Evolutionary conservation across 2,329 filamentous ascomycete genomes (phyloP).

Genomic region (Magnaporthales sp.): DNA sequence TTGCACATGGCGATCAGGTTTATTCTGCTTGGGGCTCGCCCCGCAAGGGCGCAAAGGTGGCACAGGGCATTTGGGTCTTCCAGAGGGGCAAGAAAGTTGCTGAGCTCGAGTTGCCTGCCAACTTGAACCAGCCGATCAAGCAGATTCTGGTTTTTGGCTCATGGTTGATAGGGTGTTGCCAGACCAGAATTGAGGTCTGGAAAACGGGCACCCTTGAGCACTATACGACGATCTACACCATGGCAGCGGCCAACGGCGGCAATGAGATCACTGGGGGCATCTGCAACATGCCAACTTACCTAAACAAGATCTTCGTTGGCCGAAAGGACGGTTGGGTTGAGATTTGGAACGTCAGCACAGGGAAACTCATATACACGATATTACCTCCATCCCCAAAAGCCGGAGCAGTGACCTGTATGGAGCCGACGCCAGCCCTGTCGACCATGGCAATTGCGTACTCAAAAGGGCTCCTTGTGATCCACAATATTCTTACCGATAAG

Average conservation of each 20-base stretch:
- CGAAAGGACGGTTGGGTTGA: constrained; percentile 83
- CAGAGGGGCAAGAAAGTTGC: constrained; percentile 80
- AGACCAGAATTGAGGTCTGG: constrained; percentile 79
- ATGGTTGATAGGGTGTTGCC: constrained; percentile 78
- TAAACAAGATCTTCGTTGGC: constrained; percentile 93
- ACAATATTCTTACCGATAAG: constrained; percentile 74
- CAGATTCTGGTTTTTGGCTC: constrained; percentile 78
- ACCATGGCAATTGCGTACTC: constrained; percentile 83
- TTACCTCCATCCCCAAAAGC: constrained; percentile 63
- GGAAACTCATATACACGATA: constrained; percentile 84
- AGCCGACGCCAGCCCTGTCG: constrained; percentile 76
- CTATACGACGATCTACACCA: constrained; percentile 72
- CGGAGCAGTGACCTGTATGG: constrained; percentile 78
- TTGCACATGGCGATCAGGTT: constrained; percentile 78
- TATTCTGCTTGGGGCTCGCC: constrained; percentile 80
- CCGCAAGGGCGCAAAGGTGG: constrained; percentile 26
- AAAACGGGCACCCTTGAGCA: constrained; percentile 76
- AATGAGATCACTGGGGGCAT: constrained; percentile 70
- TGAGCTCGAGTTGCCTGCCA: constrained; percentile 60
- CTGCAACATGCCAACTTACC: constrained; percentile 83
- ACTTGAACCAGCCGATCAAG: constrained; percentile 61
- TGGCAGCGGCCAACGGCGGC: constrained; percentile 45
- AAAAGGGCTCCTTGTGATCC: constrained; percentile 68
- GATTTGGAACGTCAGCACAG: constrained; percentile 95
- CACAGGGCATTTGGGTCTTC: constrained; percentile 77